Evolutionary conservation across 1,284 basidiomycete genomes (phyloP), one percentile per base, ranked within the genome.

Genomic region (Papiliotrema laurentii): DNA sequence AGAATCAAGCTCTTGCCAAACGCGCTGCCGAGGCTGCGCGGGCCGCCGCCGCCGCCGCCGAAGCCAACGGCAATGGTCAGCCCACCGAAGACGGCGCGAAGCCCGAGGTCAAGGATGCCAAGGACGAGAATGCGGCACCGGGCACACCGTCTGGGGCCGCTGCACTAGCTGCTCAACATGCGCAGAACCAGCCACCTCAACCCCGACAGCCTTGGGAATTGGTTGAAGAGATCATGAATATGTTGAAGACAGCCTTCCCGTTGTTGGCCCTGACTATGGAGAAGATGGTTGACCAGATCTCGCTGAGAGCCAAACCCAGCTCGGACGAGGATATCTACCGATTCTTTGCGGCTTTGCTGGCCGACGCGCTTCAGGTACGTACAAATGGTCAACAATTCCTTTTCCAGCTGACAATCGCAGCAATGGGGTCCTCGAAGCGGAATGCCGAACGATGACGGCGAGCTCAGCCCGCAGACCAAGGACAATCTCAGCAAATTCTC

Each of bases 241-340:
- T 92, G 48, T 79, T 98, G 64, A 98, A 98, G 77, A 97, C 94
- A 0, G 87, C 90, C 1, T 97, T 96, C 78, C 96, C 96, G 0
- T 80, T 99, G 16, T 80, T 99, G 21, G 89, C 94, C 24, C 78
- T 97, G 27, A 96, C 90, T 47, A 82, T 99, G 80, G 96, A 99
- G 75, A 96, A 92, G 41, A 89, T 98, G 79, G 89, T 96, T 19
- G 96, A 99, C 64, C 94, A 98, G 73, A 87, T 98, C 59, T 81
- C 84, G 36, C 82, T 85, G 55, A 83, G 93, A 39, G 97, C 97
- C 78, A 97, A 97, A 73, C 83, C 89, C 1, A 81, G 83, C 6
- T 81, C 84, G 2, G 96, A 99, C 58, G 96, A 99, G 72, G 94
- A 98, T 61, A 86, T 92, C 18, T 97, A 97, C 75, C 84, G 96